phyloP scores from a whole-genome alignment of 2,329 filamentous ascomycete genomes.

The Alternaria consortialis region DNA sequence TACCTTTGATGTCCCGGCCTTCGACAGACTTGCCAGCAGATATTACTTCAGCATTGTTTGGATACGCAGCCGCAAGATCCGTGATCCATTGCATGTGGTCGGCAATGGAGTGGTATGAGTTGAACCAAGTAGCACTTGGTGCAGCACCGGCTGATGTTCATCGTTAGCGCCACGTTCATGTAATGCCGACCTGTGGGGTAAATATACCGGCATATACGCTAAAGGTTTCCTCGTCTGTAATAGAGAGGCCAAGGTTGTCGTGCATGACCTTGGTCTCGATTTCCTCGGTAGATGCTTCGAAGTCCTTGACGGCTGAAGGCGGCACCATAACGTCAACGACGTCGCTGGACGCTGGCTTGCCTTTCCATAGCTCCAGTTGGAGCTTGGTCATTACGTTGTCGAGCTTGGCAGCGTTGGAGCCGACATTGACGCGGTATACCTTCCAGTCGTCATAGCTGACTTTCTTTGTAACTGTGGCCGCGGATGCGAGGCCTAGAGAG shows the following conservation, averaged over 20 bases:
- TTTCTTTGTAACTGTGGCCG: constrained; percentile 40
- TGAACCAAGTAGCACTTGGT: constrained; percentile 48
- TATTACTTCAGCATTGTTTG: constrained; percentile 47
- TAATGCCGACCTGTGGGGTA: constrained; percentile 1
- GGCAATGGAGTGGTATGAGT: constrained; percentile 48
- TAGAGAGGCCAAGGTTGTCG: constrained; percentile 49
- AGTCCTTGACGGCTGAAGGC: constrained; percentile 40
- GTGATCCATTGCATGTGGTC: constrained; percentile 47
- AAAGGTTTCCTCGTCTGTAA: constrained; percentile 43
- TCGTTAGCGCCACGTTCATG: constrained; percentile 29
- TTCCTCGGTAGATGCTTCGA: constrained; percentile 36
- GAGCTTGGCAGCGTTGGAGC: constrained; percentile 38
- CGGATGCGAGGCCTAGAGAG: constrained; percentile 44
- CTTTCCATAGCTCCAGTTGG: constrained; percentile 47
- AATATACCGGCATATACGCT: constrained; percentile 44
- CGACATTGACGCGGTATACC: constrained; percentile 49
- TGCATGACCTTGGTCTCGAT: constrained; percentile 48
- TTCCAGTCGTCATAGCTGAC: constrained; percentile 50
- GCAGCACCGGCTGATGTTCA: constrained; percentile 34
- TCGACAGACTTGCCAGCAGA: constrained; percentile 47
- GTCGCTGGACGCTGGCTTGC: constrained; percentile 42
- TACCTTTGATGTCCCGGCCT: constrained; percentile 50
- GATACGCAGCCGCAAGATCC: constrained; percentile 48
- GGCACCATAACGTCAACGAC: constrained; percentile 49
- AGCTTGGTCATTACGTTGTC: constrained; percentile 42